Percentiles rank a stretch among this genome's conserved stretches.
Conservation (phyloP, 1,284 basidiomycete species). For the Volvariella volvacea region DNA sequence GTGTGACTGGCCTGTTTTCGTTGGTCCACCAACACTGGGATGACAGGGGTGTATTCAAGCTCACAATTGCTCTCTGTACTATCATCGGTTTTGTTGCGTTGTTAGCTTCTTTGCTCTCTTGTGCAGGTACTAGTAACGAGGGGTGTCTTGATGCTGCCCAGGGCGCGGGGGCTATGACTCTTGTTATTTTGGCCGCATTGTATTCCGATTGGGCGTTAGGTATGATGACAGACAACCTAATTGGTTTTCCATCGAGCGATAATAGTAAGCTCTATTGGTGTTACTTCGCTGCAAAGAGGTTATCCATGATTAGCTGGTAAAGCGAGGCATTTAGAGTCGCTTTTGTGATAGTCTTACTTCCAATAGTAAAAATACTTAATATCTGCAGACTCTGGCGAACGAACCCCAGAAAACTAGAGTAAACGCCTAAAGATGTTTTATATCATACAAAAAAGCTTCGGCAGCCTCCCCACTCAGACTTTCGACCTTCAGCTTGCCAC, state of each 20-base stretch:
- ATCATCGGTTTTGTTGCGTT: conserved; percentile 1
- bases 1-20: conserved; percentile 4
- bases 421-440: no score
- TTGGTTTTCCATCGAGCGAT: not conserved
- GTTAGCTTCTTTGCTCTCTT: not conserved
- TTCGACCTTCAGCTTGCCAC: no score
- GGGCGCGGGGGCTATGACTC: not conserved
- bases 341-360: no score
- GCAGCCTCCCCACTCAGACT: no score
- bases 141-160: no score
- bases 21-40: conserved; percentile 1
- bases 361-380: no score
- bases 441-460: no score
- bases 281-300: conserved; percentile 2
- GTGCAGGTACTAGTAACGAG: no score
- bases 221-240: conserved; percentile 2
- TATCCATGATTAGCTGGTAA: conserved; percentile 3
- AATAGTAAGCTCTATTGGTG: not conserved
- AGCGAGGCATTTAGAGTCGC: no score
- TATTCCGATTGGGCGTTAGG: conserved; percentile 2
- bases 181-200: conserved; percentile 1
- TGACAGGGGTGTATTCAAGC: conserved; percentile 1
- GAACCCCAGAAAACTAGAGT: no score
- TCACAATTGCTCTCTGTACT: conserved; percentile 1
- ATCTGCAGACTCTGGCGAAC: no score